Conservation (phyloP, 2,329 filamentous ascomycete species). For the Ceratocystis eucalypticola region DNA sequence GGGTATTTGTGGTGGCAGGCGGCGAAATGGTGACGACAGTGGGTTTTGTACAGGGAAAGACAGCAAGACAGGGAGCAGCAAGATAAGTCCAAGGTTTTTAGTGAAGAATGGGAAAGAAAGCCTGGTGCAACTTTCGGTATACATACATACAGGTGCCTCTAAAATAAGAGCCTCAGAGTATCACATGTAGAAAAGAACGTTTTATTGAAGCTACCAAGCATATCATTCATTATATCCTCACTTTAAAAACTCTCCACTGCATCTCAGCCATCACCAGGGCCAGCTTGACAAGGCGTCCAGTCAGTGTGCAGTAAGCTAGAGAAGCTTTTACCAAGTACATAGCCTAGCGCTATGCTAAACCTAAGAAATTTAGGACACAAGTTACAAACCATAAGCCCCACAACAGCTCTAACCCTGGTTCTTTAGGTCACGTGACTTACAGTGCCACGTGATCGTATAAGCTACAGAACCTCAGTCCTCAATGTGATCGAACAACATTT, state of each 20-base stretch:
- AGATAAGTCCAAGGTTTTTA: not conserved
- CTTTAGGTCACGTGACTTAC: too few species aligned
- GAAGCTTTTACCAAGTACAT: too few species aligned
- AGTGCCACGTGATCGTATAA: too few species aligned
- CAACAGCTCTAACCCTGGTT: too few species aligned
- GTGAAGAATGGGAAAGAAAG: not conserved
- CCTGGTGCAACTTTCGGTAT: too few species aligned
- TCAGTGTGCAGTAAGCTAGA: not conserved
- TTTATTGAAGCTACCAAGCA: not conserved
- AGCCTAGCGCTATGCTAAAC: too few species aligned
- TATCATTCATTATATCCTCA: not conserved
- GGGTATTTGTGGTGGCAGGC: constrained; percentile 8
- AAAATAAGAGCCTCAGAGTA: not conserved
- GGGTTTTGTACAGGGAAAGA: not conserved
- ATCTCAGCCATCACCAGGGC: constrained; percentile 1
- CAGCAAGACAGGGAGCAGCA: constrained; percentile 3
- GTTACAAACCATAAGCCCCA: too few species aligned
- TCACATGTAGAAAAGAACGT: not conserved
- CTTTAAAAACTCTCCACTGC: not conserved
- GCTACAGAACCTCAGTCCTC: too few species aligned
- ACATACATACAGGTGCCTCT: too few species aligned
- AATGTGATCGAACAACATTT: too few species aligned
- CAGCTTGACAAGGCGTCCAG: constrained; percentile 1
- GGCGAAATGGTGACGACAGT: constrained; percentile 17
- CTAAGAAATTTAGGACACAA: too few species aligned